Base-by-base conservation (phyloP, 2,329 filamentous ascomycete genomes). In the Hymenoscyphus linearis region DNA sequence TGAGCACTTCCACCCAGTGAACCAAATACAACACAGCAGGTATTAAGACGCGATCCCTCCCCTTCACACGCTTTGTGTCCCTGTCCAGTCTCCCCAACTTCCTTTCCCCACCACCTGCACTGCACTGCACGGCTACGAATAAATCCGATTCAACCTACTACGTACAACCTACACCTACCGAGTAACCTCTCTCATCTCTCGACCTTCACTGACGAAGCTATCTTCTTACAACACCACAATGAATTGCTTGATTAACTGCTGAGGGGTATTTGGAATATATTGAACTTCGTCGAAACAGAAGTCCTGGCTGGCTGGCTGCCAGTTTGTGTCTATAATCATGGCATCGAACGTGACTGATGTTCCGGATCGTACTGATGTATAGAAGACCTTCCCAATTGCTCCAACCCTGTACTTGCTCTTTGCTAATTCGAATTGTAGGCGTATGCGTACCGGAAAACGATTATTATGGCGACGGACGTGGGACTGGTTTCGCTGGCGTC, bases 381-480 rank as follows among this genome's bases (percentile, higher is more conserved):
- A 25, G 16, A 31, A 31, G 31, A 2, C 26, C 27, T 6, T 34
- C 40, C 25, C 52, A 27, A n/a, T 31, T 52, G 27, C 50, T 52
- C 14, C 16, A 53, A 13, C n/a, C 18, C 27, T 25, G 14, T 40
- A 14, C 12, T 31, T 13, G 4, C n/a, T 7, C 2, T 4, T 36
- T 35, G 44, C 26, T 54, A 16, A 40, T 31, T 12, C 4, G 16
- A 44, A 22, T 14, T 22, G 22, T 22, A 59, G 57, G 25, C 54
- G 14, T 60, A 60, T n/a, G 35, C 36, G 6, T 56, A 50, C 18
- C 37, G 59, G 18, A 50, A 52, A 36, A 22, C 27, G 14, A 50
- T 36, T 16, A 31, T 60, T 16, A 31, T 52, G n/a, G 31, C 47
- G 3, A 37, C 52, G 2, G 27, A 57, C 37, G 9, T 34, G 27